A percentile compares a stretch with the other conserved stretches of the same genome.
These are phyloP conservation scores for Yamagishiella unicocca DNA, from an alignment of 139 green algal genomes.

Conservation along the genomic window DNA sequence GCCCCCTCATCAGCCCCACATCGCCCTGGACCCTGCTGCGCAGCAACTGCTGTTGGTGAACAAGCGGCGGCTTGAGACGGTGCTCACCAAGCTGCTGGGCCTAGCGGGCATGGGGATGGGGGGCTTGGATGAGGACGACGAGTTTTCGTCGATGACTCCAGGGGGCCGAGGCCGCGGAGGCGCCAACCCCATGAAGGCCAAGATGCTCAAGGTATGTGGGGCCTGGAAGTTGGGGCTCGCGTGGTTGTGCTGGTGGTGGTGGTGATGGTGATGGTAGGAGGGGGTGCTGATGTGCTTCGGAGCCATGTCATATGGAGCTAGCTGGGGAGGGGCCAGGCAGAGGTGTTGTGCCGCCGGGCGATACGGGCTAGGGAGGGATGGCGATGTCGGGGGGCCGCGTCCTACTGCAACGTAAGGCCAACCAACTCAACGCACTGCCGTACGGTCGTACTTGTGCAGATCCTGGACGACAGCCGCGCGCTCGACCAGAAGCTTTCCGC, in stretches of 20 bases:
- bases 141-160: background rate
- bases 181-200: background rate
- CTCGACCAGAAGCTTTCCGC: conserved; percentile 38
- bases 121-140: background rate
- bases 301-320: too few relatives aligned
- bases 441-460: background rate
- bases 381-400: too few relatives aligned
- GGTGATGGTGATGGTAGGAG: background rate
- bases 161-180: background rate
- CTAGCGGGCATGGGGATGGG: background rate
- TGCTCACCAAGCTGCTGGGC: conserved; percentile 11
- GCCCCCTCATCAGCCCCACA: background rate
- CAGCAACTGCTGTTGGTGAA: conserved; percentile 46
- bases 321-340: too few relatives aligned
- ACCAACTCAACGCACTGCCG: background rate
- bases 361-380: too few relatives aligned
- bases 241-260: background rate
- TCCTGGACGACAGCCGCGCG: conserved; percentile 36
- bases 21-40: background rate
- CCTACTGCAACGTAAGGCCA: background rate
- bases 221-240: background rate
- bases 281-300: too few relatives aligned
- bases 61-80: conserved; percentile 37
- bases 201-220: conserved; percentile 27
- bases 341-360: too few relatives aligned